phyloP scores from a whole-genome alignment of 108 stramenopile species.

The Fragilaria crotonensis region DNA sequence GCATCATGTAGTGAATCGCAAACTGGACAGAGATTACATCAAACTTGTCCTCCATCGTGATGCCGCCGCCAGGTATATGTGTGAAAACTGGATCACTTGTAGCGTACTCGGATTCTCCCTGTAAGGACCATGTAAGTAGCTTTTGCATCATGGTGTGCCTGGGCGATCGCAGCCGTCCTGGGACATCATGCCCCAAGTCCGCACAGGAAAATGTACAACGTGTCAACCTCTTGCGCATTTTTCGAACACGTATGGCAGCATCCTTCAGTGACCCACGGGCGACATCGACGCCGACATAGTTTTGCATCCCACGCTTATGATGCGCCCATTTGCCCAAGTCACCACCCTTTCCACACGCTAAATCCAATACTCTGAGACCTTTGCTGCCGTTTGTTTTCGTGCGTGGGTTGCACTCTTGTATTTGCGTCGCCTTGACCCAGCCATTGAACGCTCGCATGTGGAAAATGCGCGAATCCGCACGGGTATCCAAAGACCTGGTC shows the following conservation, averaged over 20 bases:
- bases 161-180: slow-evolving; percentile 47
- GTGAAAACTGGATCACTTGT: slow-evolving; percentile 53
- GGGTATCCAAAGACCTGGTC: slow-evolving; percentile 53
- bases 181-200: slow-evolving; percentile 87
- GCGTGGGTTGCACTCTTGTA: slow-evolving; percentile 57
- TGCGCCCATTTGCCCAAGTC: slow-evolving; percentile 91
- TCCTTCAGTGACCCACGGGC: slow-evolving; percentile 90
- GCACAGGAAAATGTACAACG: slow-evolving; percentile 69
- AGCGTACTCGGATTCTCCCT: slow-evolving; percentile 49
- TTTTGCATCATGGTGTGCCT: slow-evolving; percentile 56
- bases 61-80: slow-evolving; percentile 56
- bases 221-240: slow-evolving; percentile 47
- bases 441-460: slow-evolving; percentile 97
- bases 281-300: slow-evolving; percentile 96
- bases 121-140: slow-evolving; percentile 64
- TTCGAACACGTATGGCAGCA: slow-evolving; percentile 79
- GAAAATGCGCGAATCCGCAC: slow-evolving; percentile 82
- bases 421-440: slow-evolving; percentile 96
- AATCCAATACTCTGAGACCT: slow-evolving; percentile 81
- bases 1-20: slow-evolving; percentile 99
- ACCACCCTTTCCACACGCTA: slow-evolving; percentile 99
- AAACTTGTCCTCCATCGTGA: slow-evolving; percentile 58
- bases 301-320: slow-evolving; percentile 56
- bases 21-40: slow-evolving; percentile 97
- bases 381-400: slow-evolving; percentile 20